Evolutionary conservation across 805 yeast genomes (phyloP).

Genomic region (Metschnikowia gelsemii): DNA sequence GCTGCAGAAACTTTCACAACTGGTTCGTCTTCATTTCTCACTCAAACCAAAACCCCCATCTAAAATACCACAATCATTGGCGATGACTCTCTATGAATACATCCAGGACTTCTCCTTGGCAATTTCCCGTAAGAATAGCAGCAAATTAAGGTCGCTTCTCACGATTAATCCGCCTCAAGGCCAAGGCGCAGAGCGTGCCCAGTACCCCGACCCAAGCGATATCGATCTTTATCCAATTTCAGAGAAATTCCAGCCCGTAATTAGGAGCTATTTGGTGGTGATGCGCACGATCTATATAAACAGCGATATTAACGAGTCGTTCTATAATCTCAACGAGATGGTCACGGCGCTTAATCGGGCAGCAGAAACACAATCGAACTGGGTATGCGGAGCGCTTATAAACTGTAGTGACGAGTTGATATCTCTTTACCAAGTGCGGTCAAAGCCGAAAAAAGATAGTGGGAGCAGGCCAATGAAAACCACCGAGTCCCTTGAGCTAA

Average conservation of each 20-base stretch:
- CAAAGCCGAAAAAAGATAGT: constrained; percentile 26
- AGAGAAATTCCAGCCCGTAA: constrained; percentile 35
- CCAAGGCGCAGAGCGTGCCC: constrained; percentile 33
- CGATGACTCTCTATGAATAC: constrained; percentile 22
- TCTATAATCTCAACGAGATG: constrained; percentile 39
- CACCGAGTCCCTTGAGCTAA: constrained; percentile 40
- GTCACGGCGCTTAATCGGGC: constrained; percentile 49
- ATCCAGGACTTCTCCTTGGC: constrained; percentile 25
- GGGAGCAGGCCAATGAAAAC: constrained; percentile 9
- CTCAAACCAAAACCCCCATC: no score
- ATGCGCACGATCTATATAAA: constrained; percentile 34
- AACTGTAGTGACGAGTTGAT: constrained; percentile 41
- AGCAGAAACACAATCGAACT: constrained; percentile 51
- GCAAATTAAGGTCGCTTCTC: constrained; percentile 24
- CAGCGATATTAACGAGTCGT: constrained; percentile 36
- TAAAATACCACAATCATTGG: no score
- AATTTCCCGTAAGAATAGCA: constrained; percentile 21
- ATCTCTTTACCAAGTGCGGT: constrained; percentile 39
- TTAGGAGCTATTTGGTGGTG: constrained; percentile 31
- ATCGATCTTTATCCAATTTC: constrained; percentile 39
- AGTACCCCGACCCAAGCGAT: constrained; percentile 38
- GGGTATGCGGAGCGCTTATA: constrained; percentile 50
- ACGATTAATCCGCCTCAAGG: constrained; percentile 36
- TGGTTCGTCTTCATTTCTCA: no score
- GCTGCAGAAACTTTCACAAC: no score